phyloP scores from a whole-genome alignment of 2,329 filamentous ascomycete genomes.

The Phialophora verrucosa region DNA sequence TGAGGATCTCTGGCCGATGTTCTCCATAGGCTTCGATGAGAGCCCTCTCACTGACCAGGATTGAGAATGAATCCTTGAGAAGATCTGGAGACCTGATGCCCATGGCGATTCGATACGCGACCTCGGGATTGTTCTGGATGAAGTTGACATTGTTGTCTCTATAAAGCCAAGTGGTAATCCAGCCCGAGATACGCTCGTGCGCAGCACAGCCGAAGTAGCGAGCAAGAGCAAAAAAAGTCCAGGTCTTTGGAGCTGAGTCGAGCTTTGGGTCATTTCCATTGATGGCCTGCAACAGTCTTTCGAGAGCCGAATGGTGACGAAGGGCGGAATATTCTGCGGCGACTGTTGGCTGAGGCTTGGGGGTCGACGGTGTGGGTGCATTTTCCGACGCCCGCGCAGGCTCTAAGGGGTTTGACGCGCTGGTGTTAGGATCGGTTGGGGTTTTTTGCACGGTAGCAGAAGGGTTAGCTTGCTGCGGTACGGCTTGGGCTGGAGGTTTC shows the following conservation, averaged over 20 bases:
- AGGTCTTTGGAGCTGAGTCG: conserved; percentile 70
- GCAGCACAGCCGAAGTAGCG: conserved; percentile 59
- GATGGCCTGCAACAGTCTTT: conserved; percentile 65
- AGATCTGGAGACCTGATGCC: conserved; percentile 46
- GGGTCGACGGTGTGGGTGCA: background rate
- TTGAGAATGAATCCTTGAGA: conserved; percentile 58
- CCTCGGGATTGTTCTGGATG: conserved; percentile 68
- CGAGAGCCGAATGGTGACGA: conserved; percentile 67
- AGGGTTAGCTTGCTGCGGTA: background rate
- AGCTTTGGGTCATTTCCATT: conserved; percentile 61
- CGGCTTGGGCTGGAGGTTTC: conserved; percentile 6
- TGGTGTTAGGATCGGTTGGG: background rate
- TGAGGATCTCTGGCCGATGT: conserved; percentile 6
- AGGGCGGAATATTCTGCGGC: conserved; percentile 65
- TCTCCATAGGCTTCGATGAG: conserved; percentile 49
- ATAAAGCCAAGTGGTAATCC: conserved; percentile 65
- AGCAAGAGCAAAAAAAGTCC: conserved; percentile 68
- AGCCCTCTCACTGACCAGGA: conserved; percentile 68
- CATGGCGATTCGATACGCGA: conserved; percentile 62
- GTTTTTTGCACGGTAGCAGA: background rate
- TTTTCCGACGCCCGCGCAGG: background rate
- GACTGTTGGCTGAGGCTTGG: conserved; percentile 2
- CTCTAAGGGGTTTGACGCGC: conserved; percentile 1
- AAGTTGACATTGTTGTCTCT: conserved; percentile 61
- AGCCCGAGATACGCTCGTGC: conserved; percentile 49